A percentile compares a stretch with the other conserved stretches of the same genome.
phyloP scores from a whole-genome alignment of 352 stramenopile genomes.

The Phytophthora quininea region DNA sequence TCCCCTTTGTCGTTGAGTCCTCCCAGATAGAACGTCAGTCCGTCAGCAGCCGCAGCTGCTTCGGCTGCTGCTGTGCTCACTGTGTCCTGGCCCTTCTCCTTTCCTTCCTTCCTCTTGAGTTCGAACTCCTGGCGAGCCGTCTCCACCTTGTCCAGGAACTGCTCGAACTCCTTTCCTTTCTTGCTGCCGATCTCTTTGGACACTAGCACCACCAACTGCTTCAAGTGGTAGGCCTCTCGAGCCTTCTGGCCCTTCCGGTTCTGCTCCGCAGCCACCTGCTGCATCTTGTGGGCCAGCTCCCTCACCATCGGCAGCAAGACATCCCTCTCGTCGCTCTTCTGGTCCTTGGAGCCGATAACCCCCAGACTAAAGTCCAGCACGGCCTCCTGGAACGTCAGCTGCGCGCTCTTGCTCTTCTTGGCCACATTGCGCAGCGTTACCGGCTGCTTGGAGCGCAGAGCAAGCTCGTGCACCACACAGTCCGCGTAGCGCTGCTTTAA shows the following conservation, averaged over 20 bases:
- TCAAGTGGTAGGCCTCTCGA: conserved; percentile 53
- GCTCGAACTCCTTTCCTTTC: conserved; percentile 75
- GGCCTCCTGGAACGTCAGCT: conserved; percentile 43
- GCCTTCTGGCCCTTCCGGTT: conserved; percentile 34
- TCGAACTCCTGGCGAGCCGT: conserved; percentile 34
- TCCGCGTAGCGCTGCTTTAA: conserved; percentile 87
- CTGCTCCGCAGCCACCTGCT: conserved; percentile 21
- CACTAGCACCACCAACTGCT: conserved; percentile 58
- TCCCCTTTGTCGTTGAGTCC: conserved; percentile 88
- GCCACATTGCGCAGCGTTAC: conserved; percentile 45
- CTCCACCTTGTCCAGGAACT: conserved; percentile 73
- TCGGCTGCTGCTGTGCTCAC: conserved; percentile 9
- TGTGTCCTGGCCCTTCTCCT: conserved; percentile 4
- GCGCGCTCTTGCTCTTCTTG: conserved; percentile 44
- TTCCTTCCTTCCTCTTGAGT: conserved; percentile 18
- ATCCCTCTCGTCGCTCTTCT: background rate
- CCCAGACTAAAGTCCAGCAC: conserved; percentile 40
- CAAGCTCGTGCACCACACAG: conserved; percentile 85
- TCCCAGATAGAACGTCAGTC: conserved; percentile 75
- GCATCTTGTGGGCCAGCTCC: conserved; percentile 32
- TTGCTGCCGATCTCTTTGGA: conserved; percentile 60
- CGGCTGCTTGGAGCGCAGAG: conserved; percentile 19
- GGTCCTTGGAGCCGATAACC: conserved; percentile 3
- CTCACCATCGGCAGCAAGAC: conserved; percentile 20
- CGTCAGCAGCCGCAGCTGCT: conserved; percentile 26